Base-by-base conservation (phyloP, 2,329 filamentous ascomycete species). In the Aspergillus neotritici region DNA sequence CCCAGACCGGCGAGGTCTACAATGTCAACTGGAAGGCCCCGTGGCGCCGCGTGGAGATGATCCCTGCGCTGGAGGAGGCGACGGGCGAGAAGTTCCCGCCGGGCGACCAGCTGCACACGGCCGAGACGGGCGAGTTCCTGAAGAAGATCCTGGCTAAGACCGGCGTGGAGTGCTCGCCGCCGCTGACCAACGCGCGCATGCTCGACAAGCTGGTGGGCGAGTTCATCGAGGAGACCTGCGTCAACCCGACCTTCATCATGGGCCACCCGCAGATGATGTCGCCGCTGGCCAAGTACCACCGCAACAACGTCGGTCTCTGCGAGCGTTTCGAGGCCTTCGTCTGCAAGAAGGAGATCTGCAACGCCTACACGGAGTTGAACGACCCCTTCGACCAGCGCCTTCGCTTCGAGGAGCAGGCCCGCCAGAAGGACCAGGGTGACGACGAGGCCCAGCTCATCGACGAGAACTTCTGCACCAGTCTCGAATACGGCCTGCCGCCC, bases 291-390 rank as follows among this genome's bases (percentile, higher is more conserved):
- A 98, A 98, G 78, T 90, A 90, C 68, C 87, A 96, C 70, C 86
- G 93, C 53, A 71, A 76, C 36, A 80, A 81, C 50, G 78, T 84
- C 41, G 93, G 91, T 59, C 79, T 98, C 29, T 96, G 89, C 66
- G 93, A 98, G 75, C 86, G 93, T 43, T 97, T 97, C 68, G 93
- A 98, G 72, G 90, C 87, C 9, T 98, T 98, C 56, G 93, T 96
- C 35, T 89, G 85, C 76, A 94, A 89, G 78, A 94, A 93, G 80
- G 91, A 97, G 67, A 96, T 97, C 55, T 85, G 84, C 61, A 97
- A 98, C 63, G 90, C 90, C 5, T 94, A 96, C 73, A 97, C 91
- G 31, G 93, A 98, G 80, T 83, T 98, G 78, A 94, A 94, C 76
- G 87, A 96, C 61, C 89, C 91, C 44, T 91, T 94, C 60, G 90